Base-by-base conservation (phyloP, 768 basidiomycete genomes). In the Flagelloscypha sp. region DNA sequence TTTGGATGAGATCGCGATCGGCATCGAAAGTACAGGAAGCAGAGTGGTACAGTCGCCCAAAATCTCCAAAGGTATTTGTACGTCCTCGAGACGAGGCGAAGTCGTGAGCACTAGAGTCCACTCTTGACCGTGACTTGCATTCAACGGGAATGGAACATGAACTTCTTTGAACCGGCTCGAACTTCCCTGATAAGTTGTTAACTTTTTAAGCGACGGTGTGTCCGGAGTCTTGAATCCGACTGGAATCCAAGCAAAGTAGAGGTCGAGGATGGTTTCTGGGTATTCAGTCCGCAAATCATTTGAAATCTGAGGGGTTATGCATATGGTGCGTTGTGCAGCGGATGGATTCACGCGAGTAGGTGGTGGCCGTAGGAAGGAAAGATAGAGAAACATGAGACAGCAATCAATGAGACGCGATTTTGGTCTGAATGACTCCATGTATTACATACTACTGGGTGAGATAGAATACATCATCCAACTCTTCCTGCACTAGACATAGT, bases 201-300 rank as follows among this genome's bases (percentile, higher is more conserved):
- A 55, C 46, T 89, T 88, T 12, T 44, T 40, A n/a, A n/a, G n/a
- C n/a, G n/a, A n/a, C n/a, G n/a, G n/a, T n/a, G n/a, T n/a, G n/a
- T n/a, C n/a, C n/a, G n/a, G n/a, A n/a, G n/a, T n/a, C n/a, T n/a
- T n/a, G n/a, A n/a, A n/a, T 37, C 36, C 36, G 33, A 40, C 9
- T 22, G 55, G 51, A 19, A 54, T 54, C 88, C 88, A 93, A 17
- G 70, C 58, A 50, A 79, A 89, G 51, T 62, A 81, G 24, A 94
- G 71, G 40, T 87, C 79, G 37, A 72, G 65, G 1, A 68, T 55
- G 12, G 52, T 58, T 8, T 65, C 59, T 28, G 60, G 48, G 47
- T 66, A 75, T 52, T 92, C 89, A 22, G 92, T 94, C 21, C 92
- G 73, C 16, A 94, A 70, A 47, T 94, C 92, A 54, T 95, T 94